These are phyloP conservation scores for Aaosphaeria pasadenensis DNA, from an alignment of 2,329 filamentous ascomycete genomes.

Conservation along the genomic window DNA sequence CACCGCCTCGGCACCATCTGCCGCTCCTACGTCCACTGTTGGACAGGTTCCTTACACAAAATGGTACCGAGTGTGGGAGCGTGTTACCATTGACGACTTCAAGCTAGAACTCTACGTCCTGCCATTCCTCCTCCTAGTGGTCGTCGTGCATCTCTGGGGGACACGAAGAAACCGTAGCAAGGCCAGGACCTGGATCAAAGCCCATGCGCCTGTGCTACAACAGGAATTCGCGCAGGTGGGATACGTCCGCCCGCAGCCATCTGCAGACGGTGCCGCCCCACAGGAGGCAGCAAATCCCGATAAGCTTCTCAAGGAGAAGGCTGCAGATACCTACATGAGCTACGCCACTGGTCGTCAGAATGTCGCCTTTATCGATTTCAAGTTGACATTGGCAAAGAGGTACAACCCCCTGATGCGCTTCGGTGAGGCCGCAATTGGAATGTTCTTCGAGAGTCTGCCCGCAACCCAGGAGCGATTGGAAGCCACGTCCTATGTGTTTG, in stretches of 20 bases:
- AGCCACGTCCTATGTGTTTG: constrained; percentile 80
- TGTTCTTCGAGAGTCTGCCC: constrained; percentile 76
- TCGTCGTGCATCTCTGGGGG: constrained; percentile 79
- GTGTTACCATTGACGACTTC: constrained; percentile 80
- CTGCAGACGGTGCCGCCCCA: constrained; percentile 44
- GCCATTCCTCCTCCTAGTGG: constrained; percentile 68
- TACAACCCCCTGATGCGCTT: constrained; percentile 73
- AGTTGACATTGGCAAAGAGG: constrained; percentile 76
- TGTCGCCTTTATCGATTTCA: constrained; percentile 84
- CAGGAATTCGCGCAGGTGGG: constrained; percentile 87
- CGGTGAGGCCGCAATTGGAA: constrained; percentile 66
- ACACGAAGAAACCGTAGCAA: constrained; percentile 75
- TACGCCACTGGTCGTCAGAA: constrained; percentile 94
- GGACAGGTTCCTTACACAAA: constrained; percentile 70
- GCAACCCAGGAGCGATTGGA: constrained; percentile 71
- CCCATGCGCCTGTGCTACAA: constrained; percentile 68
- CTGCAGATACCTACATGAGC: constrained; percentile 77
- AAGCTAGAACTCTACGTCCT: constrained; percentile 81
- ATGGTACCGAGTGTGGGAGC: constrained; percentile 97
- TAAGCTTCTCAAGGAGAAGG: constrained; percentile 76
- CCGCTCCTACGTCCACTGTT: constrained; percentile 39
- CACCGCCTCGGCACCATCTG: constrained; percentile 25
- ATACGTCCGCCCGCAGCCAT: constrained; percentile 54
- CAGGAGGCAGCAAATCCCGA: constrained; percentile 50
- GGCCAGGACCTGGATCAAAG: constrained; percentile 75